Evolutionary conservation across 805 yeast species (phyloP).

Genomic region (Zygotorulaspora danielsina): DNA sequence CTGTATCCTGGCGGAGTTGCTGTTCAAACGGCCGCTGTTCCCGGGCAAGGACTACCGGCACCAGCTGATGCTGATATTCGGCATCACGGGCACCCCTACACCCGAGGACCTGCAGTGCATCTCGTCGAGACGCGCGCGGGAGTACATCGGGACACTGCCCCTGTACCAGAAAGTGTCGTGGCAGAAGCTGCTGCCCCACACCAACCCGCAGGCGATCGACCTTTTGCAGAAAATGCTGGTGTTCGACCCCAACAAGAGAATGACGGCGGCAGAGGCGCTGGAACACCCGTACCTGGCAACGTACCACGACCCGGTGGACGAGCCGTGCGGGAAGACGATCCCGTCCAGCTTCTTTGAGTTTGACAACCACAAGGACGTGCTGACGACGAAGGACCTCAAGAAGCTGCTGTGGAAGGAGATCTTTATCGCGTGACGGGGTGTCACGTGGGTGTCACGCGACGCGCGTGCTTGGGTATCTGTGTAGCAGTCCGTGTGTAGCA

Average conservation of each 20-base stretch:
- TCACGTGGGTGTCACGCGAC: too few relatives aligned
- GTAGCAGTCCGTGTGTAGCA: too few relatives aligned
- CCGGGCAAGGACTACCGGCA: constrained; percentile 94
- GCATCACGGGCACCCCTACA: constrained; percentile 82
- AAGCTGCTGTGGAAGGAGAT: constrained; percentile 76
- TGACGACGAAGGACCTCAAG: constrained; percentile 72
- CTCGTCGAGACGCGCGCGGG: constrained; percentile 79
- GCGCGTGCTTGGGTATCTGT: too few relatives aligned
- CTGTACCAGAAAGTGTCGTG: constrained; percentile 38
- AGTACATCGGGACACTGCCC: constrained; percentile 79
- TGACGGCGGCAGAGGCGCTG: constrained; percentile 79
- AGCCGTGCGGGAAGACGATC: constrained; percentile 78
- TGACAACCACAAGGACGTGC: constrained; percentile 75
- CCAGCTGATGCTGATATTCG: constrained; percentile 80
- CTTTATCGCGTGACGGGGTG: constrained; percentile 18
- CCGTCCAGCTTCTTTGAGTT: constrained; percentile 87
- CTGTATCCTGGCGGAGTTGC: constrained; percentile 87
- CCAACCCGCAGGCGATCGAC: constrained; percentile 66
- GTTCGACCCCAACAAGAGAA: constrained; percentile 78
- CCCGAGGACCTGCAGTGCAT: constrained; percentile 72
- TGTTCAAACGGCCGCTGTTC: constrained; percentile 80
- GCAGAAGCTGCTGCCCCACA: constrained; percentile 40
- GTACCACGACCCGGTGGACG: constrained; percentile 95
- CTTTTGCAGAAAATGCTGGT: constrained; percentile 63
- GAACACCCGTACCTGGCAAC: constrained; percentile 77